Base-by-base conservation (phyloP, 1,139 yeast species). In the Geotrichum reessii region DNA sequence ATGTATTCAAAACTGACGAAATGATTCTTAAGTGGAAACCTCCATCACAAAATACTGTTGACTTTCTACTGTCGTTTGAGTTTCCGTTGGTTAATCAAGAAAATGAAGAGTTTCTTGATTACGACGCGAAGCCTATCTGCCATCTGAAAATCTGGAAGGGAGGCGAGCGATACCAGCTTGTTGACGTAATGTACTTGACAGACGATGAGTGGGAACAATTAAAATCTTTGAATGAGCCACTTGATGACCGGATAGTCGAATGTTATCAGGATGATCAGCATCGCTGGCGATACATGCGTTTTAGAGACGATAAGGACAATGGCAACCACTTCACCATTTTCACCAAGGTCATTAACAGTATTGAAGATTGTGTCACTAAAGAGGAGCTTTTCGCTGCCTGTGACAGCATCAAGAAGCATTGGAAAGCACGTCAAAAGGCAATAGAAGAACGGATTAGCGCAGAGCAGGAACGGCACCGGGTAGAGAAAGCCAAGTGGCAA, bases 11-110 rank as follows among this genome's bases (percentile, higher is more conserved):
- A 12, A 92, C 98, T 0, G 98, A 93, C 71, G 81, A 82, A 3
- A 82, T 73, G 42, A 73, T 75, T 40, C 74, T 95, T 58, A 95
- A 95, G 72, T 95, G 99, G 99, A 95, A 95, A 68, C 98, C 99
- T 0, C 91, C 96, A 9, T 88, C 89, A 62, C 99, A 93, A 72
- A 95, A 95, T 67, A 86, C 97, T 0, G 81, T 95, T 42, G 99
- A 95, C 73, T 93, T 89, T 73, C 85, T 86, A 69, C 71, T 95
- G 62, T 81, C 81, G 46, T 72, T 93, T 54, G 82, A 81, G 25
- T 91, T 92, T 67, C 85, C 86, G 14, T 67, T 75, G 54, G 87
- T 71, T 60, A 83, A 82, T 56, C 96, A 90, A 68, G 82, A 84
- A 1, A 89, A 86, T 66, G 88, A 91, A 3, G 56, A 87, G 56